Percentiles rank a stretch among this genome's conserved stretches.
phyloP scores from a whole-genome alignment of 129 eudicot species.

The Flaveria trinervia region DNA sequence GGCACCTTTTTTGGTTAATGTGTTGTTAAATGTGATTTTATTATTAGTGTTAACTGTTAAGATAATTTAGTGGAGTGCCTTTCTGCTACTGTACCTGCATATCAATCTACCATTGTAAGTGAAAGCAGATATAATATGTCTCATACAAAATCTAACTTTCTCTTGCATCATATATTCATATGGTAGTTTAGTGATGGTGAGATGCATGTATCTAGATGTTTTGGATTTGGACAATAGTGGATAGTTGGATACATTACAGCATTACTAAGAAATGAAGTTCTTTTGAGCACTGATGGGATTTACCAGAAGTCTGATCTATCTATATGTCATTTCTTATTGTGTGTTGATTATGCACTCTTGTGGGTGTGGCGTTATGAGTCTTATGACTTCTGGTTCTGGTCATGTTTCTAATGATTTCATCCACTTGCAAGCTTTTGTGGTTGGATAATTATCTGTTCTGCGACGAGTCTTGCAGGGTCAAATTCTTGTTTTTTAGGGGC shows the following conservation, averaged over 20 bases:
- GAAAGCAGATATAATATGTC: not conserved
- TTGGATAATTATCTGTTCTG: not conserved
- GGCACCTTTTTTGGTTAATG: not conserved
- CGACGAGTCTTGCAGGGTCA: not conserved
- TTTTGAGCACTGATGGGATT: not conserved
- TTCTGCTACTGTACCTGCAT: not conserved
- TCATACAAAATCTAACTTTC: not conserved
- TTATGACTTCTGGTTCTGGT: not conserved
- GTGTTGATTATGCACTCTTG: not conserved
- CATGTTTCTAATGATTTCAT: not conserved
- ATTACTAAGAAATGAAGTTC: not conserved
- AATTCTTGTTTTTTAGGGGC: not conserved
- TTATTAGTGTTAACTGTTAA: not conserved
- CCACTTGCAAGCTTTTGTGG: slow-evolving; percentile 7
- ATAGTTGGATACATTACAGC: not conserved
- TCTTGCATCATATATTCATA: not conserved
- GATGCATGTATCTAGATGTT: not conserved
- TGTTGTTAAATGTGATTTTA: not conserved
- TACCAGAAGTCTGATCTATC: not conserved
- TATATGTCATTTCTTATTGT: not conserved
- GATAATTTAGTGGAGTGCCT: not conserved
- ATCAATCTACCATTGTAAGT: not conserved
- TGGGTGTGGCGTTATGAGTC: not conserved
- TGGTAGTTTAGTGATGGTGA: slow-evolving; percentile 6
- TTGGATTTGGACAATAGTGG: not conserved